Base-by-base conservation (phyloP, 306 rosid species). In the Abrus pulchellus region DNA sequence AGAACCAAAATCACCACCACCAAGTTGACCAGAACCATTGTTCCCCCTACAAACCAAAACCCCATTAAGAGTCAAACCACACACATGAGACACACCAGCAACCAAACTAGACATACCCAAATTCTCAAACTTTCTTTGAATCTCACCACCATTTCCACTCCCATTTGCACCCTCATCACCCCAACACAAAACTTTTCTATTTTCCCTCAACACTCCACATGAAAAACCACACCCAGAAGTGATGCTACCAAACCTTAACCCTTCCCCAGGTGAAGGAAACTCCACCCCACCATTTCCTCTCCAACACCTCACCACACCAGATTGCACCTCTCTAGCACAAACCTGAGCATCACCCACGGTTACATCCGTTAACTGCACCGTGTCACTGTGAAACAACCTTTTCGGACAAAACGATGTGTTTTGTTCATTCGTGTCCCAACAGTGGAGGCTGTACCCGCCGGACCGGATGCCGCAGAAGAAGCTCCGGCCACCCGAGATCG, bases 381-480 rank as follows among this genome's bases (percentile, higher is more conserved):
- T 6, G 12, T 76, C 10, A 70, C 72, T 87, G 54, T 74, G 38
- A 28, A 68, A 87, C 2, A 87, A 3, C 7, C 90, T 73, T 56
- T 67, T 87, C 0, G 84, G 77, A n/a, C 6, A 13, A 3, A 78
- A 47, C 2, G 13, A 12, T 1, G 11, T 43, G 1, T 28, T 14
- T 49, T 33, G 41, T 1, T 28, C 33, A 7, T 4, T 13, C 1
- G 88, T 84, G 41, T 87, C 80, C 90, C 90, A 87, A 34, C 90
- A 87, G 48, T 28, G 80, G 49, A 87, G 86, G 75, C 83, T 87
- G 60, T 29, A 20, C 0, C 88, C 90, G 1, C 81, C 79, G 4
- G 82, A 55, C 29, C 77, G 75, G 75, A 87, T 88, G 38, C 88
- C 90, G 54, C 90, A 87, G 74, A 87, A 82, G 88, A 87, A 84